Evolutionary conservation across 345 rosid species (phyloP).

Genomic region (Eucalyptus cloeziana): DNA sequence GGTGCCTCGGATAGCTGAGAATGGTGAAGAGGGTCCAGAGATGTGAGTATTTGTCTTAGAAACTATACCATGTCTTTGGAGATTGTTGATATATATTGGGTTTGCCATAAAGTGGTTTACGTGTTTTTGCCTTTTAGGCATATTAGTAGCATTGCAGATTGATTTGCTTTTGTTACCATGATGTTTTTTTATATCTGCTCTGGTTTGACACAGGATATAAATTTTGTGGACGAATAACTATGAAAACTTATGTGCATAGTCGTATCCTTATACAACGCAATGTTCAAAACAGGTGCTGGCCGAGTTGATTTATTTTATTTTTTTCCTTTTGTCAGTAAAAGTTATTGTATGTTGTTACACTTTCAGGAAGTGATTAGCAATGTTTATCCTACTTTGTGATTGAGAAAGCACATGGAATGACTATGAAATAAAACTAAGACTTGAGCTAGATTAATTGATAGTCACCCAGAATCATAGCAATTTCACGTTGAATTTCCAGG

Average conservation of each 20-base stretch:
- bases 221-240: background rate
- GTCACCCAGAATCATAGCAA: background rate
- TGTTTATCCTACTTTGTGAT: background rate
- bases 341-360: background rate
- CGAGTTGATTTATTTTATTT: background rate
- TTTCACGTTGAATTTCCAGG: background rate
- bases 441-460: background rate
- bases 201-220: background rate
- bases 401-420: background rate
- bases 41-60: constrained; percentile 40
- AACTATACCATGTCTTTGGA: background rate
- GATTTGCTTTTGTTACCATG: background rate
- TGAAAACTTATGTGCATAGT: background rate
- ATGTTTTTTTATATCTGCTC: background rate
- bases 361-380: background rate
- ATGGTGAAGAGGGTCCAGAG: constrained; percentile 95
- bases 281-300: background rate
- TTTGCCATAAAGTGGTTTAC: background rate
- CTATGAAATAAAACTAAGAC: background rate
- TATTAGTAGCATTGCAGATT: constrained; percentile 17
- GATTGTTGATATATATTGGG: background rate
- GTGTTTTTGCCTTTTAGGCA: constrained; percentile 1
- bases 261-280: background rate
- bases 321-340: background rate
- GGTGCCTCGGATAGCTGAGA: constrained; percentile 89